Conservation (phyloP, 768 basidiomycete species). For the Boletus bicolor region DNA sequence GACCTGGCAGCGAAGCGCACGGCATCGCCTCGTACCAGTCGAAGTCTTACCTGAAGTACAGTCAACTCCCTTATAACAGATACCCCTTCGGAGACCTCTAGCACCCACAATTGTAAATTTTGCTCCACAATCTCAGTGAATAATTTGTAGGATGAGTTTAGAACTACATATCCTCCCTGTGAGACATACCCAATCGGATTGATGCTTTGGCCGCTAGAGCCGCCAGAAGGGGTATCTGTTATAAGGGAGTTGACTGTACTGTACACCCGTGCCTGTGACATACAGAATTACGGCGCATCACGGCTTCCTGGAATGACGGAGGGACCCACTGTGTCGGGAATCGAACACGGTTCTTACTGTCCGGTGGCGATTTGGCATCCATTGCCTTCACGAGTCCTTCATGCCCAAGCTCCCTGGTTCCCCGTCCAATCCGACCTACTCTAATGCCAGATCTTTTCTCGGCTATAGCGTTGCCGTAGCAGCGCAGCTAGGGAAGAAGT, state of each 20-base stretch:
- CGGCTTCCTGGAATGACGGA: slow-evolving; percentile 14
- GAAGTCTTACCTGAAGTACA: slow-evolving; percentile 4
- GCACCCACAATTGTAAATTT: too few species aligned
- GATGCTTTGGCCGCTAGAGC: too few species aligned
- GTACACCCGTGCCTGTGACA: slow-evolving; percentile 5
- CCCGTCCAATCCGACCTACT: not conserved
- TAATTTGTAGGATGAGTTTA: too few species aligned
- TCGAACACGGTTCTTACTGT: slow-evolving; percentile 3
- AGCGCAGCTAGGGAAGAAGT: not conserved
- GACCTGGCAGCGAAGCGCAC: slow-evolving; percentile 1
- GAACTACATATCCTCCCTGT: too few species aligned
- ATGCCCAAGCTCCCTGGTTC: slow-evolving; percentile 13
- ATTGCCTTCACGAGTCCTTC: slow-evolving; percentile 12
- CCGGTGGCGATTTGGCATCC: slow-evolving; percentile 15
- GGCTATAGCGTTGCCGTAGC: slow-evolving; percentile 1
- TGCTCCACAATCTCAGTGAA: too few species aligned
- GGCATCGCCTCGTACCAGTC: slow-evolving; percentile 3
- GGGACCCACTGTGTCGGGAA: not conserved
- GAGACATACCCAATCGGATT: too few species aligned
- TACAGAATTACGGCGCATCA: slow-evolving; percentile 3
- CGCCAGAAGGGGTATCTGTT: too few species aligned
- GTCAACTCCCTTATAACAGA: too few species aligned
- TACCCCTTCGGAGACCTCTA: too few species aligned
- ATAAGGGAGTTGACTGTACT: too few species aligned
- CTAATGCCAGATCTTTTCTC: not conserved